Evolutionary conservation across 306 rosid genomes (phyloP).

Genomic region (Canavalia gladiata): DNA sequence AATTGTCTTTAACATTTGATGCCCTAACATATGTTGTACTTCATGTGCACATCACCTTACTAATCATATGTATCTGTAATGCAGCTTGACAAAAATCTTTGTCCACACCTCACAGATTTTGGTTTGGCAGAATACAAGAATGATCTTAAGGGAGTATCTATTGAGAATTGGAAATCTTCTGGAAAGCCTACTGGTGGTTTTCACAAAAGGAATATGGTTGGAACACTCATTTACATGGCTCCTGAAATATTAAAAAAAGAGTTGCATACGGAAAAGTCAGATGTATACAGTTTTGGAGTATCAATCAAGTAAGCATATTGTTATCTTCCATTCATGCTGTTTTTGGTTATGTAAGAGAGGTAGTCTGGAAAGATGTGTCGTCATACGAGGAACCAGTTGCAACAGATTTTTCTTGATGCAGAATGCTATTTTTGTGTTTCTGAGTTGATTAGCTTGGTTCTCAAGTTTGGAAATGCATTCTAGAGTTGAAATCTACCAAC

Average conservation of each 20-base stretch:
- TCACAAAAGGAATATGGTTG: slow-evolving; percentile 93
- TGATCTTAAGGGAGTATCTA: slow-evolving; percentile 70
- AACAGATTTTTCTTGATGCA: slow-evolving; percentile 10
- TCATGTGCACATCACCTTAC: slow-evolving; percentile 29
- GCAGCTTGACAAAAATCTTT: slow-evolving; percentile 83
- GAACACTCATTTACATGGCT: slow-evolving; percentile 93
- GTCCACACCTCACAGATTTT: slow-evolving; percentile 89
- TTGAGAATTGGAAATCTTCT: slow-evolving; percentile 83
- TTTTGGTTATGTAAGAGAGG: slow-evolving; percentile 18
- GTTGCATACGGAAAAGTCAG: slow-evolving; percentile 85
- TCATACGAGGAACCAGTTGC: background rate
- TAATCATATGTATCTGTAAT: slow-evolving; percentile 42
- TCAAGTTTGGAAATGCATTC: slow-evolving; percentile 18
- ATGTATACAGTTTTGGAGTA: slow-evolving; percentile 90
- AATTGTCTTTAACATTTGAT: slow-evolving; percentile 3
- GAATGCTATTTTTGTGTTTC: slow-evolving; percentile 30
- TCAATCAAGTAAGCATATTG: slow-evolving; percentile 75
- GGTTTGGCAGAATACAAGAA: slow-evolving; percentile 86
- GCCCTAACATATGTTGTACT: slow-evolving; percentile 1
- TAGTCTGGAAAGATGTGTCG: slow-evolving; percentile 19
- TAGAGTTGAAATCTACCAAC: slow-evolving; percentile 7
- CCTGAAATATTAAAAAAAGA: slow-evolving; percentile 94
- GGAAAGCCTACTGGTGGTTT: slow-evolving; percentile 99
- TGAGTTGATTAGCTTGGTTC: slow-evolving; percentile 13
- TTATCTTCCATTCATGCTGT: background rate